Conservation (phyloP, 169 alveolate species). For the Fabrea salina region DNA sequence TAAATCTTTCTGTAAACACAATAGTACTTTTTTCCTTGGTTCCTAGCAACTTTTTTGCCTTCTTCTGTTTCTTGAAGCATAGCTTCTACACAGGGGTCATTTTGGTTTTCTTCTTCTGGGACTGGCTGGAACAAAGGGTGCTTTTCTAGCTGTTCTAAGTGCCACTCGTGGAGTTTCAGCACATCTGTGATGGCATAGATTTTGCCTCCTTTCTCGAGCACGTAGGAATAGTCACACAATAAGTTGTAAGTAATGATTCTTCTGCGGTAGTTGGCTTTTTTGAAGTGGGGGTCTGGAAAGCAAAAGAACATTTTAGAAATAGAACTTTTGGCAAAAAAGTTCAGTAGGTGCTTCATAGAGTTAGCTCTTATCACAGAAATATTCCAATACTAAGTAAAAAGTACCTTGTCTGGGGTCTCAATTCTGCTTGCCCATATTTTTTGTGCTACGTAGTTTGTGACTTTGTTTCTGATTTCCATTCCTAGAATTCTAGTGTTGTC, state of each 20-base stretch:
- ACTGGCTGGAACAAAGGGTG: constrained; percentile 61
- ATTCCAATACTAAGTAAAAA: constrained; percentile 50
- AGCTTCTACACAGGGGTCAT: constrained; percentile 56
- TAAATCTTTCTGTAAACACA: background rate
- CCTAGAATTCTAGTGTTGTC: constrained; percentile 71
- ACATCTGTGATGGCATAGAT: constrained; percentile 85
- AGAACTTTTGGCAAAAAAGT: constrained; percentile 67
- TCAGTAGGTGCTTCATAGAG: constrained; percentile 76
- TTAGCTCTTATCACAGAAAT: constrained; percentile 75
- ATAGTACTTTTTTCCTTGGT: constrained; percentile 44
- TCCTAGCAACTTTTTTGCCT: constrained; percentile 73
- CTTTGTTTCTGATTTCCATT: constrained; percentile 83
- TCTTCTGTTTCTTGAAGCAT: constrained; percentile 80
- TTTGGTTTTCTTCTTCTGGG: constrained; percentile 53
- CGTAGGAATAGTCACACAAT: constrained; percentile 75
- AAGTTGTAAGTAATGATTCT: constrained; percentile 69
- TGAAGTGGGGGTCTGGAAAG: constrained; percentile 87
- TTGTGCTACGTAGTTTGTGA: constrained; percentile 79
- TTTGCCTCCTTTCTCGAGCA: constrained; percentile 69
- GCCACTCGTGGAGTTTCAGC: constrained; percentile 79
- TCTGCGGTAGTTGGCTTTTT: constrained; percentile 72
- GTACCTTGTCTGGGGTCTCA: constrained; percentile 32
- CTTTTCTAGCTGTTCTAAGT: constrained; percentile 57
- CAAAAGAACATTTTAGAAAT: constrained; percentile 76
- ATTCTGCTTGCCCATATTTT: constrained; percentile 74